These are phyloP conservation scores for Fraxinus pennsylvanica DNA, from an alignment of 257 asterid genomes.

Conservation along the genomic window DNA sequence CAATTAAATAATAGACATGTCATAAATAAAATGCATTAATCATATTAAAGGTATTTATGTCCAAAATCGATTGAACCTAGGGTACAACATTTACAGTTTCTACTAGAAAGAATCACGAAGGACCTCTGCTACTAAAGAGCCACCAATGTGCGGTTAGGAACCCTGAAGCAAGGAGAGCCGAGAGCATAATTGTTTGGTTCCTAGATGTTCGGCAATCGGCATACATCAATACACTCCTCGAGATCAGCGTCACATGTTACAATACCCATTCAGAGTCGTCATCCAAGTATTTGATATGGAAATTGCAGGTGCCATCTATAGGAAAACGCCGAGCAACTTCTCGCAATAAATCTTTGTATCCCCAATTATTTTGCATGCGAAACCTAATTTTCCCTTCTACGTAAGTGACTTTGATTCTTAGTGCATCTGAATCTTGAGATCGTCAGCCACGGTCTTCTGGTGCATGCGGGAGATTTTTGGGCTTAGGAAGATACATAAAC, in stretches of 20 bases:
- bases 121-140: constrained; percentile 45
- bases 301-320: constrained; percentile 40
- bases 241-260: constrained; percentile 82
- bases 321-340: constrained; percentile 68
- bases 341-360: constrained; percentile 54
- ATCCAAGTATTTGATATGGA: constrained; percentile 77
- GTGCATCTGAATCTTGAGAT: no score
- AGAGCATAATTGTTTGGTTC: constrained; percentile 47
- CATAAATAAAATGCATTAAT: no score
- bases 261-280: constrained; percentile 94
- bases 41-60: no score
- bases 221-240: constrained; percentile 74
- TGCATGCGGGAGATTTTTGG: no score
- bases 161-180: constrained; percentile 48
- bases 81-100: no score
- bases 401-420: constrained; percentile 51
- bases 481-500: no score
- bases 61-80: no score
- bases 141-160: constrained; percentile 43
- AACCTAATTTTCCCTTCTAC: constrained; percentile 82
- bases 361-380: constrained; percentile 61
- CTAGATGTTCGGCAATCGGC: constrained; percentile 31
- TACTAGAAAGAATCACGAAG: constrained; percentile 9
- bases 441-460: no score
- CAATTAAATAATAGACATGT: no score